A percentile compares a stretch with the other conserved stretches of the same genome.
Evolutionary conservation across 73 alveolate species (phyloP).

Genomic region (Durusdinium trenchii): DNA sequence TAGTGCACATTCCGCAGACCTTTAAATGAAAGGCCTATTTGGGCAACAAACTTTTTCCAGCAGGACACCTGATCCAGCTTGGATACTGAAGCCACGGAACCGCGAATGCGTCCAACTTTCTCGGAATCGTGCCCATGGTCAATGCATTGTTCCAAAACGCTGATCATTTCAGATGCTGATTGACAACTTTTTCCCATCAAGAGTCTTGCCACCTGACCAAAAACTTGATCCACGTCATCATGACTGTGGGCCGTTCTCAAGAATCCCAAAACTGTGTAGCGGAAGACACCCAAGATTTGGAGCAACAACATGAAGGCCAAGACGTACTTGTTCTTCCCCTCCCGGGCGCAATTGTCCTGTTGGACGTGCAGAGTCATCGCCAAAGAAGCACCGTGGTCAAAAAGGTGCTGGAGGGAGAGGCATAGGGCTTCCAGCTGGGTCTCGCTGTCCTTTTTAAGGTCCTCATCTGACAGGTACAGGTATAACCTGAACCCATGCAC

Average conservation of each 20-base stretch:
- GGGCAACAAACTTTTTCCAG: not conserved
- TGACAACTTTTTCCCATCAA: not conserved
- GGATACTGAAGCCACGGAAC: not conserved
- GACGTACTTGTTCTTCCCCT: not conserved
- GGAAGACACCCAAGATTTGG: not conserved
- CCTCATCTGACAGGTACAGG: not conserved
- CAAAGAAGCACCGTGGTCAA: not conserved
- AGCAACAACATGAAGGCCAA: not conserved
- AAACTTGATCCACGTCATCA: constrained; percentile 14
- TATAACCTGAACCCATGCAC: not conserved
- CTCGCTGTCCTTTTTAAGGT: not conserved
- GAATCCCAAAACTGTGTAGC: not conserved
- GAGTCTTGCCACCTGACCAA: not conserved
- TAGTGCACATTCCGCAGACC: constrained; percentile 12
- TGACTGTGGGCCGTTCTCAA: not conserved
- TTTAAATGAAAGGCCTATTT: not conserved
- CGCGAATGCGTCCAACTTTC: not conserved
- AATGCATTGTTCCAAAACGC: not conserved
- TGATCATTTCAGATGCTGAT: not conserved
- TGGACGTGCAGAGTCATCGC: not conserved
- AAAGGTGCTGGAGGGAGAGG: not conserved
- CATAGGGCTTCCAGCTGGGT: not conserved
- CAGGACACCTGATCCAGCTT: not conserved
- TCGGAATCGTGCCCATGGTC: not conserved
- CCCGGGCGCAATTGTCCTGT: not conserved